Evolutionary conservation across 1,284 basidiomycete species (phyloP), one percentile per base, ranked within the genome.

Genomic region (Takashimella koratensis): DNA sequence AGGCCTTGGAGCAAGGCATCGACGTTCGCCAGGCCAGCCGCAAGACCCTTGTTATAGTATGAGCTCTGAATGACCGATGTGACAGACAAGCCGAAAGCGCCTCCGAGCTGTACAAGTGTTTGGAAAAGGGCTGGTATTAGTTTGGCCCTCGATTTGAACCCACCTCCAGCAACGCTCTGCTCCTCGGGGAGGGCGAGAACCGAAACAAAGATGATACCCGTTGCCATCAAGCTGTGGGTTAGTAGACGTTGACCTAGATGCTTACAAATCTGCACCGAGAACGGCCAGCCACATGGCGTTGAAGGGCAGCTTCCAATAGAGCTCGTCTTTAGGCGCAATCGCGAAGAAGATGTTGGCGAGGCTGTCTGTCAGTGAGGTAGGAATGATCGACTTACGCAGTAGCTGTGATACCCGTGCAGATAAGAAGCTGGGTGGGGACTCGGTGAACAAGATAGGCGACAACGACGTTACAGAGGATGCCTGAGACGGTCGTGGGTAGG

Each of bases 261-360:
- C 64, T 45, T 49, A 66, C 60, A 89, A 87, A 65, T 90, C 87
- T 0, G 83, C 85, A 30, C 87, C 88, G 44, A 86, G 79, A 21
- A 88, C 86, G 22, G 80, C 75, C 47, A 87, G 62, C 43, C 84
- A 77, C 51, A 47, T 47, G 4, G 26, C 51, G 39, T 53, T 50
- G 48, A 56, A 56, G 1, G 54, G 52, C 19, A 49, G 44, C 5
- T 39, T 49, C 55, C 55, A 56, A 44, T 56, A 56, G 20, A 39
- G 11, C 11, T 46, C 26, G 12, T 47, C 24, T 81, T 20, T 82
- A 64, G 25, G 25, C 54, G 90, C 85, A 2, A 88, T 66, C 0
- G 88, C 87, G 59, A 91, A 87, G 3, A 92, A 77, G 19, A 90
- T 75, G 50, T 82, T 82, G 0, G 86, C 84, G 5, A 79, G 59